These are phyloP conservation scores for Trichosporon inkin DNA, from an alignment of 1,284 basidiomycete genomes.

Conservation along the genomic window DNA sequence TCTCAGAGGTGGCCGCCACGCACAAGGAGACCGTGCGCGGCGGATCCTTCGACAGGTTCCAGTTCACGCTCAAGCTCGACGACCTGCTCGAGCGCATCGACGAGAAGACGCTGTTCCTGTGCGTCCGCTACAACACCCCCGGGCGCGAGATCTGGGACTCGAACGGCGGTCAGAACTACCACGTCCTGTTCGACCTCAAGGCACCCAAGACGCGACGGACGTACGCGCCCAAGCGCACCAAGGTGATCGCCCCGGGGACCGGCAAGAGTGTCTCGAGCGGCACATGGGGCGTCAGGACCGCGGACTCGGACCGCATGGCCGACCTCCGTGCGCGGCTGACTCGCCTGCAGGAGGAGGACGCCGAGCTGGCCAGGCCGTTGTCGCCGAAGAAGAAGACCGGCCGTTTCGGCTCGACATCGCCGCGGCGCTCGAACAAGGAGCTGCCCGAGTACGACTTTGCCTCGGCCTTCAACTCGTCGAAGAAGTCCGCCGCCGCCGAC, in stretches of 20 bases:
- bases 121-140: constrained; percentile 68
- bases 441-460: constrained; percentile 55
- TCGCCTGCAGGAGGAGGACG: constrained; percentile 50
- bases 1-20: constrained; percentile 80
- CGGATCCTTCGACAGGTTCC: constrained; percentile 61
- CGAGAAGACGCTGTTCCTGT: constrained; percentile 78
- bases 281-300: constrained; percentile 49
- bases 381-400: constrained; percentile 15
- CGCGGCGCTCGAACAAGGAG: constrained; percentile 16
- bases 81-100: constrained; percentile 62
- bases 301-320: constrained; percentile 45
- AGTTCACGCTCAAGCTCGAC: constrained; percentile 55
- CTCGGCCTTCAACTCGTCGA: constrained; percentile 50
- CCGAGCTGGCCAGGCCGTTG: constrained; percentile 16
- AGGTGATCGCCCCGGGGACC: constrained; percentile 36
- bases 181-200: constrained; percentile 53
- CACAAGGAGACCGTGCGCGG: constrained; percentile 64
- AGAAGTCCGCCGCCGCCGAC: constrained; percentile 25
- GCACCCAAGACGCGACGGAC: constrained; percentile 17
- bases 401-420: constrained; percentile 9
- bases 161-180: constrained; percentile 75
- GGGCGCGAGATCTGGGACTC: constrained; percentile 85
- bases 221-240: constrained; percentile 22
- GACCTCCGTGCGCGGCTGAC: constrained; percentile 53
- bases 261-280: constrained; percentile 35